These are phyloP conservation scores for Nicotiana obtusifolia DNA, from an alignment of 257 asterid species.

Conservation along the genomic window DNA sequence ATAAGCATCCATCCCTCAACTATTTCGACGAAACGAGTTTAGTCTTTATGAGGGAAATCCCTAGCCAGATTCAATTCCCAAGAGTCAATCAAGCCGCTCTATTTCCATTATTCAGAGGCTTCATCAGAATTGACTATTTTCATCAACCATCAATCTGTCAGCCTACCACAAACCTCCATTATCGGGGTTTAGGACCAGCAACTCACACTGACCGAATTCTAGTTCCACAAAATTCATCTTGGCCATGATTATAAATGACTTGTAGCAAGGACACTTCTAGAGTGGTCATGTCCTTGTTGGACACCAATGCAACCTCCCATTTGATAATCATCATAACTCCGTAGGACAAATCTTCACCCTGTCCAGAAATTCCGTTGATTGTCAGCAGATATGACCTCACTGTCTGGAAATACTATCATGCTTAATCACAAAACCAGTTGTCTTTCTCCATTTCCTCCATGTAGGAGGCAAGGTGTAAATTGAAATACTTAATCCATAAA, in stretches of 20 bases:
- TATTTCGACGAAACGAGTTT: too few relatives aligned
- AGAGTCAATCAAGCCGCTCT: not conserved
- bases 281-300: too few relatives aligned
- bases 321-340: not conserved
- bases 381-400: not conserved
- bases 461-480: not conserved
- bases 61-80: too few relatives aligned
- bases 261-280: too few relatives aligned
- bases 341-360: not conserved
- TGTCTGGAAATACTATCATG: not conserved
- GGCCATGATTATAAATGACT: too few relatives aligned
- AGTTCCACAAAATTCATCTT: too few relatives aligned
- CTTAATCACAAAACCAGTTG: not conserved
- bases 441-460: not conserved
- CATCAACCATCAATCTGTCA: not conserved
- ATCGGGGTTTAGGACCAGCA: too few relatives aligned
- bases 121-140: not conserved
- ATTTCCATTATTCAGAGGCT: not conserved
- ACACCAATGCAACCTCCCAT: too few relatives aligned
- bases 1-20: not conserved
- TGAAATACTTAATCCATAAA: slow-evolving; percentile 1
- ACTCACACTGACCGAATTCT: too few relatives aligned
- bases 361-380: not conserved
- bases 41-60: too few relatives aligned
- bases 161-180: not conserved